Evolutionary conservation across 805 yeast species (phyloP).

Genomic region (Hyphopichia homilentoma): DNA sequence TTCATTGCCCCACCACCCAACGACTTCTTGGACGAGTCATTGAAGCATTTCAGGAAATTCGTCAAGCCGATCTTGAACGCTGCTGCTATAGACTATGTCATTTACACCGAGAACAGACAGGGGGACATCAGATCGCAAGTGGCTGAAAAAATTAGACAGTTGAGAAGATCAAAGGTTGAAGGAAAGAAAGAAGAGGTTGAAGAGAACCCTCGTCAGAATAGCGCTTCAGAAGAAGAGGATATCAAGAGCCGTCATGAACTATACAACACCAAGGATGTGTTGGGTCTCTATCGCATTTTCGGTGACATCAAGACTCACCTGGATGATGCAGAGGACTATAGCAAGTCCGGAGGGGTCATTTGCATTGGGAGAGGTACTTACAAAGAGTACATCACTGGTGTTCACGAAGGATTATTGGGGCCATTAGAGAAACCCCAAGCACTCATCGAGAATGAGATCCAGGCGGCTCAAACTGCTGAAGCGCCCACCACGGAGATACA

Average conservation of each 20-base stretch:
- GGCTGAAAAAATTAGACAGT: slow-evolving; percentile 73
- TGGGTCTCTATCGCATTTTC: slow-evolving; percentile 53
- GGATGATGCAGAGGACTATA: slow-evolving; percentile 40
- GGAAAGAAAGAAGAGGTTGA: slow-evolving; percentile 11
- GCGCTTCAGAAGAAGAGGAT: slow-evolving; percentile 24
- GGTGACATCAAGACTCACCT: slow-evolving; percentile 40
- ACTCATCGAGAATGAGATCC: slow-evolving; percentile 6
- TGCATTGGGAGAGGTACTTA: slow-evolving; percentile 95
- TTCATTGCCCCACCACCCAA: slow-evolving; percentile 97
- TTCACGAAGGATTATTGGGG: slow-evolving; percentile 93
- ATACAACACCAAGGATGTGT: slow-evolving; percentile 42
- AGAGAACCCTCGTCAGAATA: slow-evolving; percentile 19
- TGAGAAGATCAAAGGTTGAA: slow-evolving; percentile 44
- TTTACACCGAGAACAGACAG: slow-evolving; percentile 75
- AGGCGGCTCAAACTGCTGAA: slow-evolving; percentile 1
- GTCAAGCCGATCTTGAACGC: slow-evolving; percentile 84
- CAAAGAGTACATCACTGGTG: slow-evolving; percentile 85
- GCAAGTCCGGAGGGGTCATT: slow-evolving; percentile 75
- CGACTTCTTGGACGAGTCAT: slow-evolving; percentile 73
- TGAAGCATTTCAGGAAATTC: slow-evolving; percentile 70
- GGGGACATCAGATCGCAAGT: slow-evolving; percentile 83
- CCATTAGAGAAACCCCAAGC: slow-evolving; percentile 65
- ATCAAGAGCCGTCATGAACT: slow-evolving; percentile 28
- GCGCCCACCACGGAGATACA: background rate
- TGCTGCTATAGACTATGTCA: slow-evolving; percentile 79